Conservation (phyloP, 768 basidiomycete species). For the Suillus occidentalis region DNA sequence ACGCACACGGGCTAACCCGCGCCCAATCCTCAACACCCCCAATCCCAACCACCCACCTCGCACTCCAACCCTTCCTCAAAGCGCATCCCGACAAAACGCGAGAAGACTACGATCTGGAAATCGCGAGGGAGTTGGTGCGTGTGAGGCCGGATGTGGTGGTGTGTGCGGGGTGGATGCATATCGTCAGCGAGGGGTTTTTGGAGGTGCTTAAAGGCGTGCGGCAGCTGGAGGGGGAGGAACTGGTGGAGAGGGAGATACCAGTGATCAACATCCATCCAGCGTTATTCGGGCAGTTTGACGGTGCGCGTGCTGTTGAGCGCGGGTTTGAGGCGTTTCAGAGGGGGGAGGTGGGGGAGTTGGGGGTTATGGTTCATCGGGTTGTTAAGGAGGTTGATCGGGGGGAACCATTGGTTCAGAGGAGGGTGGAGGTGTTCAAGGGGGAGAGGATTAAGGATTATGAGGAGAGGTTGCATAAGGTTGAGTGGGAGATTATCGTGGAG, state of each 20-base stretch:
- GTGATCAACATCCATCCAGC: slow-evolving; percentile 98
- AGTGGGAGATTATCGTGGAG: slow-evolving; percentile 91
- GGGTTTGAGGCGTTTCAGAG: slow-evolving; percentile 87
- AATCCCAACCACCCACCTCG: slow-evolving; percentile 81
- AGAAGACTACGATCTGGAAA: slow-evolving; percentile 81
- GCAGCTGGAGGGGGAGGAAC: slow-evolving; percentile 33
- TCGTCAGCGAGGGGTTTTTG: slow-evolving; percentile 81
- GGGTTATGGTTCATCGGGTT: slow-evolving; percentile 93
- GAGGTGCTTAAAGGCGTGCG: slow-evolving; percentile 54
- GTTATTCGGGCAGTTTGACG: slow-evolving; percentile 94
- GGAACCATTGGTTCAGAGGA: slow-evolving; percentile 78
- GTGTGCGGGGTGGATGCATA: slow-evolving; percentile 99
- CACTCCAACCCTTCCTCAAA: slow-evolving; percentile 82
- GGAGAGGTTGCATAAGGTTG: slow-evolving; percentile 72
- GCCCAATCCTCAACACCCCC: slow-evolving; percentile 68
- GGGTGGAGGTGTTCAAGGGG: slow-evolving; percentile 70
- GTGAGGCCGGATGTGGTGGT: slow-evolving; percentile 82
- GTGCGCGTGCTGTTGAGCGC: slow-evolving; percentile 85
- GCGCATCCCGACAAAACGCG: slow-evolving; percentile 70
- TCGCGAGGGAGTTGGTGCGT: slow-evolving; percentile 51
- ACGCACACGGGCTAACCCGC: slow-evolving; percentile 86
- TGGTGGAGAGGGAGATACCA: slow-evolving; percentile 48
- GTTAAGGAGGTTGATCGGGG: slow-evolving; percentile 93
- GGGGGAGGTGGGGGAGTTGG: slow-evolving; percentile 76
- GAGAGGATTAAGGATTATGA: slow-evolving; percentile 76